These are phyloP conservation scores for Colletotrichum tofieldiae DNA, from an alignment of 2,329 filamentous ascomycete species.

Conservation along the genomic window DNA sequence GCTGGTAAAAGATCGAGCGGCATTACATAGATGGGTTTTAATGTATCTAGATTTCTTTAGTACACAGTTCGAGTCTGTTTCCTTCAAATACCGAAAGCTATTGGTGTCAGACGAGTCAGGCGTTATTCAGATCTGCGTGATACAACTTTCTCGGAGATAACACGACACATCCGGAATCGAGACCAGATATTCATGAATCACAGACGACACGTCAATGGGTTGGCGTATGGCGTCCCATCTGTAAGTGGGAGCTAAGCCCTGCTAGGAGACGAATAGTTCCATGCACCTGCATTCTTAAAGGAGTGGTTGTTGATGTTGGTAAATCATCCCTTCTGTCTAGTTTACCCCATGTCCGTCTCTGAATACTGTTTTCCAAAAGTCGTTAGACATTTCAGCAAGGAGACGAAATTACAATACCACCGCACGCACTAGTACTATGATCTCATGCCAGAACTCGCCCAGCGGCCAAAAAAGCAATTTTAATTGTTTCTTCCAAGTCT, in stretches of 20 bases:
- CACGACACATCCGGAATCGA: background rate
- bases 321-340: background rate
- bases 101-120: background rate
- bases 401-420: background rate
- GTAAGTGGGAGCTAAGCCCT: background rate
- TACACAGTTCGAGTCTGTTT: background rate
- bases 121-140: background rate
- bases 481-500: background rate
- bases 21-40: background rate
- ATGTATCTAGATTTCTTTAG: background rate
- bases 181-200: too few species aligned
- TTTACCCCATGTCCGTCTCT: background rate
- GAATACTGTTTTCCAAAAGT: background rate
- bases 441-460: background rate
- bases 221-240: background rate
- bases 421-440: background rate
- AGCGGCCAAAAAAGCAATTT: background rate
- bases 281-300: background rate
- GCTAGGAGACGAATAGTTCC: background rate
- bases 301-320: background rate
- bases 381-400: background rate
- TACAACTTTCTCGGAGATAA: background rate
- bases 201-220: too few species aligned
- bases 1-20: background rate
- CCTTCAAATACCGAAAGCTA: accelerated